phyloP scores from a whole-genome alignment of 805 yeast genomes.

The Candida chauliodis region DNA sequence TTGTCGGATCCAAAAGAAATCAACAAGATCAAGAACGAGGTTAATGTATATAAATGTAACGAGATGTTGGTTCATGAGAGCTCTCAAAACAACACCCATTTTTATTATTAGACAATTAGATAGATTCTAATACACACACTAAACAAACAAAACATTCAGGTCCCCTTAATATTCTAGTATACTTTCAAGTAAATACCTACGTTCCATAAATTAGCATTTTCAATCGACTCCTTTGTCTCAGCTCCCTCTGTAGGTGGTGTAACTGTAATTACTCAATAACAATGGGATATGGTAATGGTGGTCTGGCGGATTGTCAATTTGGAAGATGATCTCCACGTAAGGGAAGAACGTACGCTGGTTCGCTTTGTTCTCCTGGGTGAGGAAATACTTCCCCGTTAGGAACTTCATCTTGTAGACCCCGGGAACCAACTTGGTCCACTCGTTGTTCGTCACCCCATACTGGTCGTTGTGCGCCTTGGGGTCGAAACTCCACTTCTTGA shows the following conservation, averaged over 20 bases:
- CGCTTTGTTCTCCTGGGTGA: slow-evolving; percentile 20
- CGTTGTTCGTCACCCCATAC: neutral
- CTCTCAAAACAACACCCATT: slow-evolving; percentile 62
- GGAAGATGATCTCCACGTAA: slow-evolving; percentile 75
- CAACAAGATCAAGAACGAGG: slow-evolving; percentile 56
- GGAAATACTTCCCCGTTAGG: slow-evolving; percentile 67
- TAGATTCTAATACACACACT: neutral
- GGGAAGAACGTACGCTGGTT: slow-evolving; percentile 69
- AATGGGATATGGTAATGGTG: slow-evolving; percentile 89
- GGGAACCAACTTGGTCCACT: slow-evolving; percentile 39
- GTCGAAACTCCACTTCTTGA: slow-evolving; percentile 59
- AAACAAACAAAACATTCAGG: too few relatives aligned
- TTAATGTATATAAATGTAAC: slow-evolving; percentile 58
- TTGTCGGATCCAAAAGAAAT: slow-evolving; percentile 48
- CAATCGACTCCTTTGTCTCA: slow-evolving; percentile 20
- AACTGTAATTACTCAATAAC: slow-evolving; percentile 78
- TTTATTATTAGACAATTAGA: slow-evolving; percentile 39
- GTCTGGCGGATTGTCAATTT: slow-evolving; percentile 62
- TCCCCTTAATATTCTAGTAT: too few relatives aligned
- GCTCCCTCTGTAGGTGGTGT: slow-evolving; percentile 88
- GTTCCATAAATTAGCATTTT: too few relatives aligned
- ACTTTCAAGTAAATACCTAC: too few relatives aligned
- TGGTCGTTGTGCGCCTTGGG: slow-evolving; percentile 21
- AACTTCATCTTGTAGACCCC: slow-evolving; percentile 78
- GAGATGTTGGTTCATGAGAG: slow-evolving; percentile 69